Evolutionary conservation across 768 basidiomycete species (phyloP).

Genomic region (Leccinum disarticulatum): DNA sequence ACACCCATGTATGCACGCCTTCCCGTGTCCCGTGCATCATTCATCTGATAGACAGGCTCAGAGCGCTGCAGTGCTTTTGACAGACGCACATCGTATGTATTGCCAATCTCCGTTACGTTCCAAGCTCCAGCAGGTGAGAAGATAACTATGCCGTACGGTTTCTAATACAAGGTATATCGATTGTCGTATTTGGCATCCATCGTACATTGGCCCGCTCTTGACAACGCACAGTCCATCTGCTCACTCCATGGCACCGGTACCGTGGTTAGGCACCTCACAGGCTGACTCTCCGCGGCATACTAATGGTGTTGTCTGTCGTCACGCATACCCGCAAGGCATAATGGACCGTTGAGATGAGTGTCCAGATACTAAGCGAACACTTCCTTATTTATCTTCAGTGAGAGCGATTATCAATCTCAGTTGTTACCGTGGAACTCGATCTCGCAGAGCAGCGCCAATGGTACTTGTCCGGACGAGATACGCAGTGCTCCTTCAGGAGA

Average conservation of each 20-base stretch:
- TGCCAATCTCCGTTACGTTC: slow-evolving; percentile 4
- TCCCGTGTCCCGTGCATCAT: slow-evolving; percentile 9
- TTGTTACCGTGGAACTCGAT: slow-evolving; percentile 1
- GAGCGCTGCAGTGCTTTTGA: slow-evolving; percentile 2
- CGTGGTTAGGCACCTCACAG: slow-evolving; percentile 12
- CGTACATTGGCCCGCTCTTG: slow-evolving; percentile 13
- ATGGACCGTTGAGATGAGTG: slow-evolving; percentile 2
- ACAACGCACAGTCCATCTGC: slow-evolving; percentile 4
- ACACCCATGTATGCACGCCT: not conserved
- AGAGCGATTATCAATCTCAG: not conserved
- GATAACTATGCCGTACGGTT: slow-evolving; percentile 21
- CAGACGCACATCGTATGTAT: not conserved
- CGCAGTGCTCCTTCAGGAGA: not conserved
- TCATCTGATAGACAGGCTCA: slow-evolving; percentile 1
- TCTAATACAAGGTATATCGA: slow-evolving; percentile 28
- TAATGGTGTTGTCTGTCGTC: slow-evolving; percentile 6
- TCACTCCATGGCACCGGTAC: slow-evolving; percentile 30
- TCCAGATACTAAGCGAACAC: slow-evolving; percentile 4
- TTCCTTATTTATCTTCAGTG: not conserved
- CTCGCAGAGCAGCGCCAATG: not conserved
- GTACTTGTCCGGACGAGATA: slow-evolving; percentile 1
- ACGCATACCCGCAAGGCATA: slow-evolving; percentile 8
- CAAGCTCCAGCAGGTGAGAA: slow-evolving; percentile 14
- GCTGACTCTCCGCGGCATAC: slow-evolving; percentile 20
- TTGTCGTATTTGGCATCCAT: slow-evolving; percentile 19